phyloP scores from a whole-genome alignment of 1,139 yeast genomes.

The Debaryomyces subglobosus region DNA sequence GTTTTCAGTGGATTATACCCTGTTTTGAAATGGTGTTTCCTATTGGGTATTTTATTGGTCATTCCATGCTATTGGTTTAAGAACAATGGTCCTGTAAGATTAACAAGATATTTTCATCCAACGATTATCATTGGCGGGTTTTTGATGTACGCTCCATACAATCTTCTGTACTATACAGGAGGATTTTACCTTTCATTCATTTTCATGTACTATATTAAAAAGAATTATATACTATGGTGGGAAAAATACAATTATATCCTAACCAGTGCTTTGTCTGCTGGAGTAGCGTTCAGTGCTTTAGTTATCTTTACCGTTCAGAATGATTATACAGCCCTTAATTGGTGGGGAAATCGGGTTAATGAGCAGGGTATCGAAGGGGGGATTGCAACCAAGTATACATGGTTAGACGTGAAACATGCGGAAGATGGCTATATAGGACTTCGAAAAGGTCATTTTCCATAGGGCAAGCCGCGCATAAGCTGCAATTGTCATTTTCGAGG shows the following conservation, averaged over 20 bases:
- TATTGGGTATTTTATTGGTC: slow-evolving; percentile 33
- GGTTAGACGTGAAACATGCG: slow-evolving; percentile 38
- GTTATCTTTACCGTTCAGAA: slow-evolving; percentile 58
- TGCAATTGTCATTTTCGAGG: not conserved
- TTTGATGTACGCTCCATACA: slow-evolving; percentile 55
- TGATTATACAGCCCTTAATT: slow-evolving; percentile 38
- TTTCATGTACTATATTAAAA: slow-evolving; percentile 57
- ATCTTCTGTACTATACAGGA: slow-evolving; percentile 55
- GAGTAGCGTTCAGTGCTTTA: slow-evolving; percentile 59
- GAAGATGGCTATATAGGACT: slow-evolving; percentile 51
- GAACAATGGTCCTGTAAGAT: slow-evolving; percentile 31
- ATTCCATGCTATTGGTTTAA: slow-evolving; percentile 32
- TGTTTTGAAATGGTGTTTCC: slow-evolving; percentile 36
- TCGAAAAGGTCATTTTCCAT: slow-evolving; percentile 42
- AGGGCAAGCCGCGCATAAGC: not conserved
- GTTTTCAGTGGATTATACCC: slow-evolving; percentile 38
- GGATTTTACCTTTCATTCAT: slow-evolving; percentile 50
- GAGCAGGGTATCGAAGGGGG: slow-evolving; percentile 53
- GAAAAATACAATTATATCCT: slow-evolving; percentile 65
- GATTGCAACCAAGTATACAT: slow-evolving; percentile 23
- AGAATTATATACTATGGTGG: slow-evolving; percentile 59
- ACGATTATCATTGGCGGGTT: slow-evolving; percentile 53
- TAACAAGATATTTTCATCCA: slow-evolving; percentile 47
- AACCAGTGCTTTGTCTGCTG: slow-evolving; percentile 59
- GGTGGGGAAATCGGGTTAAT: slow-evolving; percentile 64